Evolutionary conservation across 805 yeast genomes (phyloP).

Genomic region (Ogataea trehalophila): DNA sequence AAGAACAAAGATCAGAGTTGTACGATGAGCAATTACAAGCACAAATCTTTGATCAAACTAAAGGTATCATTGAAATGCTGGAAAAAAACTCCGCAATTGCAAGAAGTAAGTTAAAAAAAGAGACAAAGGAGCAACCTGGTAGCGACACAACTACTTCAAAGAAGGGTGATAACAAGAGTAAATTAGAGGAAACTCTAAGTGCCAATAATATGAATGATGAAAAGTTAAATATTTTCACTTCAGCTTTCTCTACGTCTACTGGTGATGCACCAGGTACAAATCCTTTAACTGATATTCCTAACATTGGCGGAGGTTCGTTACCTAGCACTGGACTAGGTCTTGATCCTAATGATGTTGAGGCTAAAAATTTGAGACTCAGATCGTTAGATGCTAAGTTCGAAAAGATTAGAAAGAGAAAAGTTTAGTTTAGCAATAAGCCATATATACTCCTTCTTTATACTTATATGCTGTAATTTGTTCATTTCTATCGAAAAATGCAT

Average conservation of each 20-base stretch:
- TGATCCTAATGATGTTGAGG: slow-evolving; percentile 6
- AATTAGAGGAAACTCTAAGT: not conserved
- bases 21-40: slow-evolving; percentile 55
- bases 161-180: not conserved
- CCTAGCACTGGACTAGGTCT: no score
- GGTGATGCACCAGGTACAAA: slow-evolving; percentile 3
- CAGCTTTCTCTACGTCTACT: slow-evolving; percentile 15
- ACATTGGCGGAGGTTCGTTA: not conserved
- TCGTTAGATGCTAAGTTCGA: slow-evolving; percentile 23
- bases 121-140: not conserved
- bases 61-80: slow-evolving; percentile 45
- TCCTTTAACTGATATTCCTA: slow-evolving; percentile 4
- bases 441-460: not conserved
- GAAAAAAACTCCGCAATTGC: slow-evolving; percentile 72
- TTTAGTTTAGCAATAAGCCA: not conserved
- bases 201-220: not conserved
- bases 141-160: not conserved
- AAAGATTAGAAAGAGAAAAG: slow-evolving; percentile 3
- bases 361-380: slow-evolving; percentile 14
- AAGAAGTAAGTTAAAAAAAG: slow-evolving; percentile 38
- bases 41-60: slow-evolving; percentile 57
- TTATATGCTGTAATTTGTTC: no score
- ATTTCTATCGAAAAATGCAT: no score
- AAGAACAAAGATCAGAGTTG: slow-evolving; percentile 58
- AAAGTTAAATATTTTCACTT: slow-evolving; percentile 18